Evolutionary conservation across 176 grass and related monocot species (phyloP).

Genomic region (Ensete glaucum): DNA sequence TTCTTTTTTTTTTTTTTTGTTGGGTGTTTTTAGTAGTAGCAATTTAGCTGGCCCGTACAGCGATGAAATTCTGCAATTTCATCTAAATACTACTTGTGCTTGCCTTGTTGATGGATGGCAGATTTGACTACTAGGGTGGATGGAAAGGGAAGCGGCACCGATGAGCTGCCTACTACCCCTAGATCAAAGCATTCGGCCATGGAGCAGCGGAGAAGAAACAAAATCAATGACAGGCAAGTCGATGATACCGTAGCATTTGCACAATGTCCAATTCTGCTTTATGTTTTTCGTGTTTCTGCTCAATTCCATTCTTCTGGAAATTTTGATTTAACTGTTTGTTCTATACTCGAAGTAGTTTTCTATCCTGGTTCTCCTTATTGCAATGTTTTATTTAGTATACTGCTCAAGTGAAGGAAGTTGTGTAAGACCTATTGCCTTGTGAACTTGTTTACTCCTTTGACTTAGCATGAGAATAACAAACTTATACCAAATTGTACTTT

Average conservation of each 20-base stretch:
- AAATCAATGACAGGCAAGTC: conserved; percentile 91
- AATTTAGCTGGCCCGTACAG: too few species aligned
- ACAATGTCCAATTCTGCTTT: background rate
- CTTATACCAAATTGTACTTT: too few species aligned
- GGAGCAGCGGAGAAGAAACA: conserved; percentile 89
- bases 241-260: background rate
- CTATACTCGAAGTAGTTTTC: too few species aligned
- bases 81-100: conserved; percentile 8
- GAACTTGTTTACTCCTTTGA: too few species aligned
- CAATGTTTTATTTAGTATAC: too few species aligned
- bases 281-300: background rate
- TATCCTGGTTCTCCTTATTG: too few species aligned
- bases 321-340: background rate
- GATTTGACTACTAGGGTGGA: conserved; percentile 46
- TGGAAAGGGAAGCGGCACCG: conserved; percentile 53
- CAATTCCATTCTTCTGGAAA: background rate
- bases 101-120: conserved; percentile 20
- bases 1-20: too few species aligned
- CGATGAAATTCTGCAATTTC: background rate
- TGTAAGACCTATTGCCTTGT: too few species aligned
- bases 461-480: too few species aligned
- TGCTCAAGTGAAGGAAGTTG: too few species aligned
- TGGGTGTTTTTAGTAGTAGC: too few species aligned
- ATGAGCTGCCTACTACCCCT: conserved; percentile 71
- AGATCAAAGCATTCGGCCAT: conserved; percentile 93